Base-by-base conservation (phyloP, 1,284 basidiomycete species). In the Trametes versicolor region DNA sequence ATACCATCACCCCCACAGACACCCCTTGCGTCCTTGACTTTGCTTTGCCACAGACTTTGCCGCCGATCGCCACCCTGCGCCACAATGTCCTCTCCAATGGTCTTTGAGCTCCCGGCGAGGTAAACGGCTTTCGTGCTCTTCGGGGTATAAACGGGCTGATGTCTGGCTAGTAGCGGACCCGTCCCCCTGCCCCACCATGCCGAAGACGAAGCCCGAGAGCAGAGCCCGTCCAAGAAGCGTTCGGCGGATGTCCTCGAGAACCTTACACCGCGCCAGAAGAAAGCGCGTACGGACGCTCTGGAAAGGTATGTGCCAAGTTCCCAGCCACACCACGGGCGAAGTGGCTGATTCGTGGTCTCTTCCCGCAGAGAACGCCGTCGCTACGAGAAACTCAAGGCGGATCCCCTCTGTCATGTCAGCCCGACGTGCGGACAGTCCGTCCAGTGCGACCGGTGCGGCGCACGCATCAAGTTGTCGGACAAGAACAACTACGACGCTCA, bases 401-500 rank as follows among this genome's bases (percentile, higher is more conserved):
- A 88, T 71, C 79, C 81, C 25, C 80, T 84, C 72, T 85, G 80
- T n/a, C 78, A 80, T 4, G 81, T 90, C 25, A 77, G 85, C 57
- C 47, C 57, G 23, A 58, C 57, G 41, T 81, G 79, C 41, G 84
- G 86, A 2, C 78, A 83, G 34, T 79, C 80, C 55, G 87, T 91
- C 56, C 76, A 79, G 62, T 92, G 90, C 78, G 80, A 77, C 62
- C 81, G 82, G 47, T 92, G 90, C 74, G 78, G 80, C 43, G 76
- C 72, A 25, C 75, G 77, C 8, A 90, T 92, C 77, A 90, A 90
- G 75, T 83, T 92, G 23, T 92, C 90, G 2, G 75, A 79, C 13
- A 91, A 91, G 75, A 88, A 87, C 74, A 78, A 79, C 23, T 92
- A 83, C 70, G 90, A 92, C 71, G 80, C 81, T 21, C 85, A 84